Evolutionary conservation across 116 monocot species (phyloP).

Genomic region (Dioscorea cayenensis): DNA sequence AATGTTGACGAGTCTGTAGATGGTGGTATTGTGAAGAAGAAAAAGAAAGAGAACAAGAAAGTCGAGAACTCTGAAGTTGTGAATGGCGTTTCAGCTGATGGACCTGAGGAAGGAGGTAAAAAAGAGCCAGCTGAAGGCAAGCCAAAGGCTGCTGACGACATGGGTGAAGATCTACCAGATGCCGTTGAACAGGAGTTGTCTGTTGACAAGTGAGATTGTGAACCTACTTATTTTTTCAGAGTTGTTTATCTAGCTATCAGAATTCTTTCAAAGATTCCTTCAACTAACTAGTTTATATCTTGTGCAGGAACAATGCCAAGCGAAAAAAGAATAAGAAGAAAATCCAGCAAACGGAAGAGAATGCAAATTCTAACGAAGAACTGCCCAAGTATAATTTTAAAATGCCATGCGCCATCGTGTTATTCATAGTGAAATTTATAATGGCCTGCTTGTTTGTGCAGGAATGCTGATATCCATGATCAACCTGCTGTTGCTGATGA

Average conservation of each 20-base stretch:
- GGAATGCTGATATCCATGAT: slow-evolving; percentile 12
- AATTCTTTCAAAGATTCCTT: background rate
- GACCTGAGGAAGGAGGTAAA: slow-evolving; percentile 6
- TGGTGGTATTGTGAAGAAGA: slow-evolving; percentile 20
- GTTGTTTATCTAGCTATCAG: too few relatives aligned
- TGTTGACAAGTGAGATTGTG: slow-evolving; percentile 17
- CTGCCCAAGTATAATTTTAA: background rate
- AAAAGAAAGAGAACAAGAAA: slow-evolving; percentile 26
- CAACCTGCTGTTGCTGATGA: slow-evolving; percentile 6
- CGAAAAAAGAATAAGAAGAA: slow-evolving; percentile 48
- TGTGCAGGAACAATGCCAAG: slow-evolving; percentile 17
- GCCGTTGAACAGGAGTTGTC: slow-evolving; percentile 1
- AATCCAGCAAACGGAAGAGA: slow-evolving; percentile 9
- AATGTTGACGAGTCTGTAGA: slow-evolving; percentile 9
- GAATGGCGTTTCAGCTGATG: background rate
- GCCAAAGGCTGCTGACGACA: background rate
- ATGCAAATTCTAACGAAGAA: background rate
- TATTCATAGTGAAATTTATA: background rate
- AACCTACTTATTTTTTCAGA: background rate
- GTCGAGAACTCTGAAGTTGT: slow-evolving; percentile 13
- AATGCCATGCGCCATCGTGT: background rate
- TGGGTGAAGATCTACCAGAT: background rate
- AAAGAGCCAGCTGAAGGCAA: background rate
- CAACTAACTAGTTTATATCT: background rate
- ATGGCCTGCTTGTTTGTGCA: background rate